Base-by-base conservation (phyloP, 768 basidiomycete genomes). In the Chalciporus piperatus region DNA sequence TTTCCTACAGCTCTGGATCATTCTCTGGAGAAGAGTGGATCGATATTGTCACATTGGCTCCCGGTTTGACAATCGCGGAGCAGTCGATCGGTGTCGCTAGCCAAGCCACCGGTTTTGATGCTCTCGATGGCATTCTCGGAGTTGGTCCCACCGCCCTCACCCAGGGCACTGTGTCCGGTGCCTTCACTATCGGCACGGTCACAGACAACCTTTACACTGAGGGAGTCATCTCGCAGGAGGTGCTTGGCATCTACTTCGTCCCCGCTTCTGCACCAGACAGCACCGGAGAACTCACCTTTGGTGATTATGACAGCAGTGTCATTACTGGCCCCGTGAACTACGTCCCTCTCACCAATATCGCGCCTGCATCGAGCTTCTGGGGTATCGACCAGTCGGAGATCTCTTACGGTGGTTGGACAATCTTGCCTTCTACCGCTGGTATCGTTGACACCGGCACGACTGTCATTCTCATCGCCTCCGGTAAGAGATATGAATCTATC, bases 81-180 rank as follows among this genome's bases (percentile, higher is more conserved):
- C 76, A 78, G 57, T 67, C 65, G 17, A 70, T 77, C 22, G 57
- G 74, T 17, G 71, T 67, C 42, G 74, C 75, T 1, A 44, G 48
- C 4, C 33, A 17, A 0, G n/a, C 64, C 13, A 0, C 16, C 1
- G 71, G 70, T 12, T 65, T 72, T 37, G 35, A 45, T 4, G 67
- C 59, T 7, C 59, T 73, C 11, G 74, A 76, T 48, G 76, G 76
- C 10, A 65, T 76, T 43, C 65, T 77, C 12, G 57, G 75, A 56
- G 25, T 60, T 25, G 68, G 74, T 8, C 75, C 75, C 6, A 38
- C 48, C 3, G 64, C 58, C 38, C 52, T 76, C 41, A 74, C 74
- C 0, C 25, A 51, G 2, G 62, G 61, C 43, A 62, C 61, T 7
- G 48, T 68, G 11, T 44, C 27, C 14, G 50, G 50, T 33, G 27